Evolutionary conservation across 2,329 filamentous ascomycete genomes (phyloP).

Genomic region (Phaeosphaeriaceae sp.): DNA sequence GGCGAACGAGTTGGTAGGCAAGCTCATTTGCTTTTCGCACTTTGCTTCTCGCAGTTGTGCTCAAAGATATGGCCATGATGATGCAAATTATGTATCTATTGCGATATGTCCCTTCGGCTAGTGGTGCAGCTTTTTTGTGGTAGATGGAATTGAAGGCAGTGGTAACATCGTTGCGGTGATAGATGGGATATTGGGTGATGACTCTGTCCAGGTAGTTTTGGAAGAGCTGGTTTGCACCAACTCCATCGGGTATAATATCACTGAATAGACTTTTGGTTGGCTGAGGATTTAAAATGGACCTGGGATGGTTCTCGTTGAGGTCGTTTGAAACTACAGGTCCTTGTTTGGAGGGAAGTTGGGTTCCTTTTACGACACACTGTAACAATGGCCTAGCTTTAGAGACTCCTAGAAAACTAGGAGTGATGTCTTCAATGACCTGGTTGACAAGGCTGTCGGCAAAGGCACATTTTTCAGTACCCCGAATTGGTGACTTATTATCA

Average conservation of each 20-base stretch:
- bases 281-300: constrained; percentile 46
- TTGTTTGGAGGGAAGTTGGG: constrained; percentile 42
- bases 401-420: constrained; percentile 44
- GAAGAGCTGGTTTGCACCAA: constrained; percentile 40
- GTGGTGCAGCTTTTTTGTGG: constrained; percentile 27
- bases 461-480: constrained; percentile 32
- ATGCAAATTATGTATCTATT: constrained; percentile 46
- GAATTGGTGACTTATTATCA: constrained; percentile 16
- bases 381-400: constrained; percentile 40
- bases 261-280: constrained; percentile 32
- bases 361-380: constrained; percentile 45
- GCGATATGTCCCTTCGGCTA: constrained; percentile 34
- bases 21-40: constrained; percentile 41
- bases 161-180: constrained; percentile 41
- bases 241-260: constrained; percentile 37
- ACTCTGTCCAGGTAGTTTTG: constrained; percentile 42
- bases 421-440: constrained; percentile 44
- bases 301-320: constrained; percentile 44
- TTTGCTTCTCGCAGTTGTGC: constrained; percentile 42
- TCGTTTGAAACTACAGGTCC: constrained; percentile 44
- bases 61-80: constrained; percentile 47
- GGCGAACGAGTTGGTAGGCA: constrained; percentile 41
- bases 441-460: constrained; percentile 41
- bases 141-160: constrained; percentile 44
- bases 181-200: constrained; percentile 48